A percentile compares a stretch with the other conserved stretches of the same genome.
phyloP scores from a whole-genome alignment of 257 asterid genomes.

The Voacanga thouarsii region DNA sequence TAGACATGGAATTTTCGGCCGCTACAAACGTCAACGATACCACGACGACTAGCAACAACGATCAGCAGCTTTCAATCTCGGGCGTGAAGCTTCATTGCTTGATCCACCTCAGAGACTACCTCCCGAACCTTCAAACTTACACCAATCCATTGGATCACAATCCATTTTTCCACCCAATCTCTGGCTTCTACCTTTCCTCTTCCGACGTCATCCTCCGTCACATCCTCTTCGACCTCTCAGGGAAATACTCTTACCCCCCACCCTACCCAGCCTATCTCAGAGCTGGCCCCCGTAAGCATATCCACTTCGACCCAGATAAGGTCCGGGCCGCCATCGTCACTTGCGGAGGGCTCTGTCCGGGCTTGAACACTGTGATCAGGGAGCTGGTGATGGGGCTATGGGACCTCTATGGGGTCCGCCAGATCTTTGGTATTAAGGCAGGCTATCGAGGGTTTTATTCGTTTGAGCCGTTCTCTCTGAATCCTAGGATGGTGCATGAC shows the following conservation, averaged over 20 bases:
- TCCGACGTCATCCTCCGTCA: slow-evolving; percentile 64
- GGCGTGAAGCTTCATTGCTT: slow-evolving; percentile 38
- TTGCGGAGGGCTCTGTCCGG: slow-evolving; percentile 88
- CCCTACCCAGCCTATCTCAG: slow-evolving; percentile 49
- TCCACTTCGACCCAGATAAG: slow-evolving; percentile 40
- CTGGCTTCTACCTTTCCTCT: slow-evolving; percentile 60
- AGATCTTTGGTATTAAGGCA: slow-evolving; percentile 54
- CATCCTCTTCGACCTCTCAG: slow-evolving; percentile 50
- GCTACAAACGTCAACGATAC: not conserved
- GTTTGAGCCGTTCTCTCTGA: slow-evolving; percentile 36
- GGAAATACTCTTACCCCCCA: slow-evolving; percentile 18
- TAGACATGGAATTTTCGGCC: not conserved
- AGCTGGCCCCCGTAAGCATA: slow-evolving; percentile 71
- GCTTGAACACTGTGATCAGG: slow-evolving; percentile 76
- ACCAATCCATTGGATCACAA: slow-evolving; percentile 54
- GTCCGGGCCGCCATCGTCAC: slow-evolving; percentile 72
- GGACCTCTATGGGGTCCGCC: slow-evolving; percentile 71
- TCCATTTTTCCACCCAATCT: slow-evolving; percentile 52
- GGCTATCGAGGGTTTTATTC: slow-evolving; percentile 76
- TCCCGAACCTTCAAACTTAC: slow-evolving; percentile 39
- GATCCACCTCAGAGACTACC: slow-evolving; percentile 54
- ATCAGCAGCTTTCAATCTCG: slow-evolving; percentile 15
- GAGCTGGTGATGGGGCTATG: slow-evolving; percentile 84
- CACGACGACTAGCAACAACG: not conserved
- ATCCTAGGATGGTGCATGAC: slow-evolving; percentile 53